Conservation (phyloP, 805 yeast species). For the Ogataea methanolica region DNA sequence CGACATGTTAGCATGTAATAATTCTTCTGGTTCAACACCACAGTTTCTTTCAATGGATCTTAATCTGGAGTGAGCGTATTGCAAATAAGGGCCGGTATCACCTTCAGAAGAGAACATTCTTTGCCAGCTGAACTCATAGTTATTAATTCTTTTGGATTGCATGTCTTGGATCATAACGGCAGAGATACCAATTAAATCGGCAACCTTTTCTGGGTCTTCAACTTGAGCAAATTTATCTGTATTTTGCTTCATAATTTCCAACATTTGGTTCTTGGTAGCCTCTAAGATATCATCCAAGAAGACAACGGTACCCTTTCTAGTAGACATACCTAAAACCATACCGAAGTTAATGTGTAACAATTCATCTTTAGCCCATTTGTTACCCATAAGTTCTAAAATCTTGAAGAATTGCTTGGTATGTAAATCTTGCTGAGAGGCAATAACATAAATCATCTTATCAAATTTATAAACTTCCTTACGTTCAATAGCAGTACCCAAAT, state of each 20-base stretch:
- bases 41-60: constrained; percentile 92
- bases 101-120: constrained; percentile 98
- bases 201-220: constrained; percentile 89
- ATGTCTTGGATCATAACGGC: constrained; percentile 99
- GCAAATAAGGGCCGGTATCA: constrained; percentile 98
- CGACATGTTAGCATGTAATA: constrained; percentile 26
- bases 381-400: constrained; percentile 85
- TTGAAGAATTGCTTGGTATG: constrained; percentile 93
- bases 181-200: constrained; percentile 92
- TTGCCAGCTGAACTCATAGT: constrained; percentile 95
- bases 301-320: constrained; percentile 98
- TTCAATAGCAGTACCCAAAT: constrained; percentile 91
- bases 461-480: constrained; percentile 81
- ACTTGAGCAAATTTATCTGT: constrained; percentile 88
- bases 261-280: constrained; percentile 92
- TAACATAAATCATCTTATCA: constrained; percentile 94
- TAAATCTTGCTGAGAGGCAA: constrained; percentile 94
- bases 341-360: constrained; percentile 90
- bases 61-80: constrained; percentile 96
- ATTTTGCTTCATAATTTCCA: constrained; percentile 92
- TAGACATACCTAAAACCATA: constrained; percentile 98
- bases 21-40: constrained; percentile 34
- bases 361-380: constrained; percentile 68
- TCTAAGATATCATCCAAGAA: constrained; percentile 90
- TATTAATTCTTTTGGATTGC: constrained; percentile 95